Conservation (phyloP, 352 stramenopile genomes). For the Phytophthora boehmeriae region DNA sequence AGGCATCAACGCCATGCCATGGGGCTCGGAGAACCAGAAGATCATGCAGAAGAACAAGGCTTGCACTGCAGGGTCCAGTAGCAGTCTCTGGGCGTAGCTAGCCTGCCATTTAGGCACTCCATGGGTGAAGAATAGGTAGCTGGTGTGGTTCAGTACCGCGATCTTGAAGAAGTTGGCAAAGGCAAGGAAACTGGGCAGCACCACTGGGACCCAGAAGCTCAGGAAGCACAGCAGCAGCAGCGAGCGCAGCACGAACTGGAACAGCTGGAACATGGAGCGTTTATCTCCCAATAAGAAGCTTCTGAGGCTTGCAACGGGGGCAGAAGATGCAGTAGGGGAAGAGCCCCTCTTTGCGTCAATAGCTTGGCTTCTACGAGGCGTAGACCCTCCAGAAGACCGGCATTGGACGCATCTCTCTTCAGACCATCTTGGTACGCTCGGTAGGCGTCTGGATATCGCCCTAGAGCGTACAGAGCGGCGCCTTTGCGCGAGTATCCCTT, state of each 20-base stretch:
- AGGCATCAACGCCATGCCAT: conserved; percentile 77
- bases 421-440: conserved; percentile 84
- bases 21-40: conserved; percentile 83
- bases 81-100: conserved; percentile 79
- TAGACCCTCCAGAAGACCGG: conserved; percentile 73
- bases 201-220: conserved; percentile 70
- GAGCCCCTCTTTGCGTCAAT: conserved; percentile 22
- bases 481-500: conserved; percentile 91
- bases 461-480: conserved; percentile 69
- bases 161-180: conserved; percentile 86
- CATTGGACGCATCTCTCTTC: conserved; percentile 61
- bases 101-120: conserved; percentile 71
- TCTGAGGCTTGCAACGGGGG: conserved; percentile 34
- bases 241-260: conserved; percentile 70
- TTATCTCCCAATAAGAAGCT: conserved; percentile 67
- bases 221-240: conserved; percentile 75
- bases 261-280: conserved; percentile 67
- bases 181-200: conserved; percentile 45
- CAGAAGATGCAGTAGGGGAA: conserved; percentile 6
- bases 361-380: conserved; percentile 63
- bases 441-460: conserved; percentile 71
- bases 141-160: conserved; percentile 77
- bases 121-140: conserved; percentile 84
- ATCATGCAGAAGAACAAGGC: conserved; percentile 87
- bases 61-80: conserved; percentile 84